Percentiles rank a stretch among this genome's conserved stretches.
Evolutionary conservation across 2,329 filamentous ascomycete species (phyloP).

Genomic region (Colletotrichum echinochloae): DNA sequence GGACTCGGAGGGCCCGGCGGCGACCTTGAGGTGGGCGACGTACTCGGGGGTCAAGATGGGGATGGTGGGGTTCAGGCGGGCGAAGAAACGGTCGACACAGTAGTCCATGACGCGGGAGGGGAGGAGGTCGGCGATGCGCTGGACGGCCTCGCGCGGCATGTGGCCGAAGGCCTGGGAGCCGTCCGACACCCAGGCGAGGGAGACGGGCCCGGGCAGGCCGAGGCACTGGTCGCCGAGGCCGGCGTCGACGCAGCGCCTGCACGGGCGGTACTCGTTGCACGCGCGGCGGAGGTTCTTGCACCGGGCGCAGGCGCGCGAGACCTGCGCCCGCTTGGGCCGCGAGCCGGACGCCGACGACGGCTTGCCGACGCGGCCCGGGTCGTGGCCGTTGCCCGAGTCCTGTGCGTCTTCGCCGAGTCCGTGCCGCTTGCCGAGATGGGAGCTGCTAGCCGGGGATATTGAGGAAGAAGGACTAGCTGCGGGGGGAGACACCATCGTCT

Average conservation of each 20-base stretch:
- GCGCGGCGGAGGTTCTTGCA: slow-evolving; percentile 58
- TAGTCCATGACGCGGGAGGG: slow-evolving; percentile 51
- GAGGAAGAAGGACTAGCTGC: slow-evolving; percentile 39
- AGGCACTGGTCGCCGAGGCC: slow-evolving; percentile 56
- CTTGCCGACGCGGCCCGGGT: slow-evolving; percentile 12
- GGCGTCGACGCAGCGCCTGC: slow-evolving; percentile 55
- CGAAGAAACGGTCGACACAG: slow-evolving; percentile 55
- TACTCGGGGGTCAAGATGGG: slow-evolving; percentile 56
- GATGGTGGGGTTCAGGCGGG: slow-evolving; percentile 55
- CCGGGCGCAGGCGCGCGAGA: slow-evolving; percentile 57
- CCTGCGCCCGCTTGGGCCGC: slow-evolving; percentile 48
- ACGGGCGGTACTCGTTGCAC: slow-evolving; percentile 59
- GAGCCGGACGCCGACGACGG: slow-evolving; percentile 17
- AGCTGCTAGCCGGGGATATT: slow-evolving; percentile 38
- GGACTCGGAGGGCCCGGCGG: slow-evolving; percentile 44
- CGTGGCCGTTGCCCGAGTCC: background rate
- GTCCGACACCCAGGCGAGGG: slow-evolving; percentile 41
- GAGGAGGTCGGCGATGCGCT: slow-evolving; percentile 50
- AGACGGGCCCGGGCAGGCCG: slow-evolving; percentile 39
- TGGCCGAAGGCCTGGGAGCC: slow-evolving; percentile 43
- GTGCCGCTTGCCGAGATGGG: slow-evolving; percentile 34
- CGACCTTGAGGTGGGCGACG: slow-evolving; percentile 47
- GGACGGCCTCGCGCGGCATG: slow-evolving; percentile 44
- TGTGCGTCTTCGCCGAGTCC: slow-evolving; percentile 27
- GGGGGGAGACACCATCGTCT: slow-evolving; percentile 38